Evolutionary conservation across 495 filamentous ascomycete species (phyloP).

Genomic region (Penicillium manginii): DNA sequence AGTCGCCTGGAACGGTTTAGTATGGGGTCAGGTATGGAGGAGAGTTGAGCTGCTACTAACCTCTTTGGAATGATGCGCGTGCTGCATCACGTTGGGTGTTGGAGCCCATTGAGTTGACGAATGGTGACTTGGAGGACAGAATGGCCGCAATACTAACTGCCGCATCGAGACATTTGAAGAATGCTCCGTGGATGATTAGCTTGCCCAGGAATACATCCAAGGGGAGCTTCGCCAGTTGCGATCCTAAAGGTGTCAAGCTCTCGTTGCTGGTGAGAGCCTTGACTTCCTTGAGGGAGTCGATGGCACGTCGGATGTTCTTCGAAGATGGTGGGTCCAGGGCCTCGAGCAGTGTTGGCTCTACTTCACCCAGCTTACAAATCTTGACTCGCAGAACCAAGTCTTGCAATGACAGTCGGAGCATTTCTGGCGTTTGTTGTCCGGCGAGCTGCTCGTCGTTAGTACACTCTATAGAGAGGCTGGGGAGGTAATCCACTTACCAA

Average conservation of each 20-base stretch:
- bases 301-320: conserved; percentile 88
- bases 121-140: conserved; percentile 92
- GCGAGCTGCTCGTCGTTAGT: conserved; percentile 57
- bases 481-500: conserved; percentile 33
- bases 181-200: conserved; percentile 77
- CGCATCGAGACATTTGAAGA: conserved; percentile 90
- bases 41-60: conserved; percentile 24
- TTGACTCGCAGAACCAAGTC: conserved; percentile 96
- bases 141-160: conserved; percentile 89
- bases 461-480: background rate
- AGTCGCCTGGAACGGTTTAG: conserved; percentile 62
- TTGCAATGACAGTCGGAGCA: conserved; percentile 90
- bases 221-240: conserved; percentile 84
- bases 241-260: conserved; percentile 82
- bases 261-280: conserved; percentile 81
- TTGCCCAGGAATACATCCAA: conserved; percentile 95
- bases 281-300: conserved; percentile 91
- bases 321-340: conserved; percentile 87
- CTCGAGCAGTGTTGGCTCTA: conserved; percentile 86
- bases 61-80: conserved; percentile 73
- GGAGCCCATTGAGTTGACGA: conserved; percentile 81
- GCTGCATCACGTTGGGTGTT: conserved; percentile 78
- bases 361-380: conserved; percentile 89
- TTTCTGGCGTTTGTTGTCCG: conserved; percentile 92
- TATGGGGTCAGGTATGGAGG: background rate